Evolutionary conservation across 345 rosid species (phyloP).

Genomic region (Geranium brycei): DNA sequence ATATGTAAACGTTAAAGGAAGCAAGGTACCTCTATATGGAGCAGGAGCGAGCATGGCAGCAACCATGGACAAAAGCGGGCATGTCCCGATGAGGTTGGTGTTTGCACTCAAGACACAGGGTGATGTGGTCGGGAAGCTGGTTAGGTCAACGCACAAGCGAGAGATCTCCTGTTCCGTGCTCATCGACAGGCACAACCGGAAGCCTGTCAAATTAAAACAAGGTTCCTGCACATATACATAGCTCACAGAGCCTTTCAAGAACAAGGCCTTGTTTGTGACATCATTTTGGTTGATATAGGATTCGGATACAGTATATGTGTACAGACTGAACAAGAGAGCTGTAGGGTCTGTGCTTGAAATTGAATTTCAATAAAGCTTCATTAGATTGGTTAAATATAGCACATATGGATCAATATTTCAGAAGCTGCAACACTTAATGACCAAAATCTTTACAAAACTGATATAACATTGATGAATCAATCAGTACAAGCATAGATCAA

Average conservation of each 20-base stretch:
- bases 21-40: slow-evolving; percentile 62
- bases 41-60: slow-evolving; percentile 46
- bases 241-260: no score
- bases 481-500: neutral
- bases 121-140: slow-evolving; percentile 68
- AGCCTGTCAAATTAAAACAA: slow-evolving; percentile 36
- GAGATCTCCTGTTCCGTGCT: slow-evolving; percentile 41
- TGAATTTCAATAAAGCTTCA: no score
- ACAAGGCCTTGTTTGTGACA: no score
- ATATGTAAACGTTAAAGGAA: slow-evolving; percentile 33
- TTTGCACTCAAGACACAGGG: slow-evolving; percentile 54
- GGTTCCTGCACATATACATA: slow-evolving; percentile 17
- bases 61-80: slow-evolving; percentile 23
- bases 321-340: no score
- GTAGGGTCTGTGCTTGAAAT: no score
- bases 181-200: slow-evolving; percentile 34
- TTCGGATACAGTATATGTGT: no score
- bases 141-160: slow-evolving; percentile 43
- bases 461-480: no score
- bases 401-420: no score
- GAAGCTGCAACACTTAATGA: no score
- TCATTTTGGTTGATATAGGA: no score
- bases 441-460: no score
- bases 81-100: slow-evolving; percentile 43
- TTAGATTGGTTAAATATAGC: no score